Conservation (phyloP, 2,329 filamentous ascomycete species). For the Helminthosporium solani region DNA sequence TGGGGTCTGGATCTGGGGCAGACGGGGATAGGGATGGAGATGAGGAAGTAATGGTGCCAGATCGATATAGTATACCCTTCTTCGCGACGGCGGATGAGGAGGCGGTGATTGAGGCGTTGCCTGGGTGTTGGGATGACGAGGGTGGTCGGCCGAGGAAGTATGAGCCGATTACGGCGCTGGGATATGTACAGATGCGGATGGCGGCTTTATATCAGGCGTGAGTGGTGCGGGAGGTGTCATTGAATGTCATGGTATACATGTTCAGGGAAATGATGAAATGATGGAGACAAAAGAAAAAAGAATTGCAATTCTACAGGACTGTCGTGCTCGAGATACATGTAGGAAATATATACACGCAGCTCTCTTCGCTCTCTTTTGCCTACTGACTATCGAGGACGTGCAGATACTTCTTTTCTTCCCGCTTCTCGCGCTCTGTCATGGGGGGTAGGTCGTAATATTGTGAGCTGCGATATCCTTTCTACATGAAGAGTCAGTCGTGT, state of each 20-base stretch:
- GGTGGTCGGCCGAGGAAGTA: constrained; percentile 38
- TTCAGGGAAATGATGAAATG: no score
- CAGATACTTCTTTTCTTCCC: constrained; percentile 94
- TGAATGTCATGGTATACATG: background rate
- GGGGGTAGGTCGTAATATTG: constrained; percentile 92
- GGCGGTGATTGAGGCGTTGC: constrained; percentile 42
- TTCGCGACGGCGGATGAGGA: constrained; percentile 44
- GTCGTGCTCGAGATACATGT: constrained; percentile 16
- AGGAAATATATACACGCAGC: constrained; percentile 32
- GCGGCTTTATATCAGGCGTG: constrained; percentile 14
- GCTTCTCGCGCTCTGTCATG: constrained; percentile 89
- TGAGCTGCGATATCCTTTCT: constrained; percentile 89
- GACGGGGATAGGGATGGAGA: constrained; percentile 8
- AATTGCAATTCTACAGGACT: constrained; percentile 26
- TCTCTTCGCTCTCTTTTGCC: constrained; percentile 12
- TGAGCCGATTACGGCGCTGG: constrained; percentile 42
- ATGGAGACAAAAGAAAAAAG: constrained; percentile 6
- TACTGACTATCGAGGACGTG: constrained; percentile 64
- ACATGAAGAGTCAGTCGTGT: constrained; percentile 16
- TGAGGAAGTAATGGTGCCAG: constrained; percentile 21
- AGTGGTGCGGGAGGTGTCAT: background rate
- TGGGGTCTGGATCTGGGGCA: constrained; percentile 2
- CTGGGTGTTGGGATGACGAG: constrained; percentile 26
- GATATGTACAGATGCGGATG: constrained; percentile 33
- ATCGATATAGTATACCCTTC: constrained; percentile 45